Base-by-base conservation (phyloP, 2,329 filamentous ascomycete species). In the Alternaria ethzedia region DNA sequence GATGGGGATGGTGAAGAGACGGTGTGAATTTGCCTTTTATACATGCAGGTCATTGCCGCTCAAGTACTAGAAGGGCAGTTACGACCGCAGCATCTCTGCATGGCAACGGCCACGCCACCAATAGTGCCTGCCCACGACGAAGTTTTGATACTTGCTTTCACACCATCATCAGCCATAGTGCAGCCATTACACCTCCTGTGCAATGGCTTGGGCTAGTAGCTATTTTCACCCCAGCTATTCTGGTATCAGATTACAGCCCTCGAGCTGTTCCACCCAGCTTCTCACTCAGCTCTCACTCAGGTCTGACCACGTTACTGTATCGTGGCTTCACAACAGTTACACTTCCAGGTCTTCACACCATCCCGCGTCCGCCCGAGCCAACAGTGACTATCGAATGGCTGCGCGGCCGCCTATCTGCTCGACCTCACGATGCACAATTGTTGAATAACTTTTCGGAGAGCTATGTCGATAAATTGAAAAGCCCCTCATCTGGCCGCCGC, bases 341-440 rank as follows among this genome's bases (percentile, higher is more conserved):
- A 11, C 25, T n/a, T 55, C 23, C 28, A 43, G 20, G 25, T 49
- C 59, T 30, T 36, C 36, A 7, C 50, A 51, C 12, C 54, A 25
- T 36, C 61, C 41, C 44, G 17, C 36, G 21, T 59, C 49, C 28
- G 41, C 58, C 45, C 49, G 50, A 51, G 32, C 45, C 56, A 47
- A 58, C 9, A 20, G 21, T 13, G 13, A 47, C 47, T 50, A 58
- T 58, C 54, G 59, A 62, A 47, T 58, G 25, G 62, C 44, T 54
- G n/a, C 28, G 26, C 36, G 44, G 54, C 44, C 44, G 30, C 43
- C 56, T 32, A 43, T 64, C 44, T 62, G 28, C 17, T 57, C 46
- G 45, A 56, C 36, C 63, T 60, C 66, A 70, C 63, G 63, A 70
- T 74, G 71, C 71, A 75, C 70, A 73, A 73, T 64, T 75, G 75